Percentiles rank a stretch among this genome's conserved stretches.
phyloP scores from a whole-genome alignment of 2,329 filamentous ascomycete species.

The Apiospora marii region DNA sequence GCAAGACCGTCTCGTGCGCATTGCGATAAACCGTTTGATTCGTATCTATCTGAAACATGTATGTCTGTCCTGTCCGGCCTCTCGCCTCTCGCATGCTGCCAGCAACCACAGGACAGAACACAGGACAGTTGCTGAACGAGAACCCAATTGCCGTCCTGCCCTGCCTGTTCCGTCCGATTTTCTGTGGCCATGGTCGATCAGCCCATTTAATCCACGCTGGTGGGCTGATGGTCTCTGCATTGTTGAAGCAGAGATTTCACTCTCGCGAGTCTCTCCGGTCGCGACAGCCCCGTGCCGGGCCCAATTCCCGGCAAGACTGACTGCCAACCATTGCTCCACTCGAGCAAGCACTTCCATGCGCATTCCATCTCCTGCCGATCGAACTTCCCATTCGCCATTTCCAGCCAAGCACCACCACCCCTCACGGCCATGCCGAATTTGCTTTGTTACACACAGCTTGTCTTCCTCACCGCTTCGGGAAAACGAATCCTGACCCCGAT shows the following conservation, averaged over 20 bases:
- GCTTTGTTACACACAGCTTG: background rate
- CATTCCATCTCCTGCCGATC: background rate
- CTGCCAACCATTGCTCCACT: background rate
- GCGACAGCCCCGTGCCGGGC: slow-evolving; percentile 10
- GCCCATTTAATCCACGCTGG: background rate
- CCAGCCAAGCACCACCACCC: background rate
- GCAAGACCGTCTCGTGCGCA: background rate
- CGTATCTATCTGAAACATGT: background rate
- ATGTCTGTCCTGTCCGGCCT: slow-evolving; percentile 13
- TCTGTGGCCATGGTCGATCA: background rate
- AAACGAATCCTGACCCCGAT: background rate
- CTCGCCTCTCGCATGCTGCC: background rate
- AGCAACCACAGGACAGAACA: background rate
- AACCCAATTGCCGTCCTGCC: background rate
- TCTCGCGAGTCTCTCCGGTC: slow-evolving; percentile 18
- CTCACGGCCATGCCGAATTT: background rate
- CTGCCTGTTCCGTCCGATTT: background rate
- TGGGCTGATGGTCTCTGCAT: background rate
- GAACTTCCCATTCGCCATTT: background rate
- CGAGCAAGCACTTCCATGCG: background rate
- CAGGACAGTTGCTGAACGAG: background rate
- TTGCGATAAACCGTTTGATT: background rate
- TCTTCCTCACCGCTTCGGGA: slow-evolving; percentile 3
- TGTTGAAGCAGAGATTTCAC: background rate
- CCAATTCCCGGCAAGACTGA: slow-evolving; percentile 19